Conservation (phyloP, 2,329 filamentous ascomycete genomes). For the Orbilia ellipsospora region DNA sequence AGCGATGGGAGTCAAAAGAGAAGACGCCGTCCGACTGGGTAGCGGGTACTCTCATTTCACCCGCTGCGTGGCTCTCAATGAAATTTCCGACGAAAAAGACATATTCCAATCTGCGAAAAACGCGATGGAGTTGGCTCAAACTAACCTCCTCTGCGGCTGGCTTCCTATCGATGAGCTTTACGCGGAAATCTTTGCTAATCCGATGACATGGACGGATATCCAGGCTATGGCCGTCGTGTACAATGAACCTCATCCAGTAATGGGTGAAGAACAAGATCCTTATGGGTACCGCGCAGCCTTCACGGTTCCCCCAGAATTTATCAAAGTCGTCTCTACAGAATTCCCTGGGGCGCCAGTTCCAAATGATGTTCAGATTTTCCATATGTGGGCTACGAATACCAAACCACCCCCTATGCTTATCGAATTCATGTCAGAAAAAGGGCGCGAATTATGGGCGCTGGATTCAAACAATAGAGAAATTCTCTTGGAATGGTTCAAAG, state of each 20-base stretch:
- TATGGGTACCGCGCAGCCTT: slow-evolving; percentile 41
- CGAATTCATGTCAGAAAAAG: slow-evolving; percentile 37
- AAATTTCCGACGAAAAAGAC: slow-evolving; percentile 26
- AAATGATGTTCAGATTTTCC: slow-evolving; percentile 63
- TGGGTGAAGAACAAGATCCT: slow-evolving; percentile 47
- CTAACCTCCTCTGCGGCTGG: slow-evolving; percentile 19
- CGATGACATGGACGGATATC: slow-evolving; percentile 68
- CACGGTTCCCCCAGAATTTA: slow-evolving; percentile 22
- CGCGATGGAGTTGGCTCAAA: slow-evolving; percentile 4
- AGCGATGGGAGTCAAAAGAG: slow-evolving; percentile 68
- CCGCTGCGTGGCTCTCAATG: slow-evolving; percentile 59
- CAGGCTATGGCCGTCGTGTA: slow-evolving; percentile 70
- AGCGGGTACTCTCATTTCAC: slow-evolving; percentile 68
- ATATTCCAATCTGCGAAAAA: slow-evolving; percentile 24
- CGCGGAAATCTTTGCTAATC: slow-evolving; percentile 63
- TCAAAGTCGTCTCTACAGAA: neutral
- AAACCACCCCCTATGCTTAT: slow-evolving; percentile 64
- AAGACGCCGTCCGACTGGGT: slow-evolving; percentile 72
- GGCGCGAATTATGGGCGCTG: slow-evolving; percentile 68
- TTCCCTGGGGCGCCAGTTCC: slow-evolving; percentile 67
- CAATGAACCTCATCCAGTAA: slow-evolving; percentile 63
- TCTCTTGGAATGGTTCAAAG: slow-evolving; percentile 64
- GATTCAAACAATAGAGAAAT: slow-evolving; percentile 61
- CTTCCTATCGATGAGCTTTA: slow-evolving; percentile 23
- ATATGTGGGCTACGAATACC: slow-evolving; percentile 66